A percentile compares a stretch with the other conserved stretches of the same genome.
phyloP scores from a whole-genome alignment of 768 basidiomycete genomes.

The Chalciporus piperatus region DNA sequence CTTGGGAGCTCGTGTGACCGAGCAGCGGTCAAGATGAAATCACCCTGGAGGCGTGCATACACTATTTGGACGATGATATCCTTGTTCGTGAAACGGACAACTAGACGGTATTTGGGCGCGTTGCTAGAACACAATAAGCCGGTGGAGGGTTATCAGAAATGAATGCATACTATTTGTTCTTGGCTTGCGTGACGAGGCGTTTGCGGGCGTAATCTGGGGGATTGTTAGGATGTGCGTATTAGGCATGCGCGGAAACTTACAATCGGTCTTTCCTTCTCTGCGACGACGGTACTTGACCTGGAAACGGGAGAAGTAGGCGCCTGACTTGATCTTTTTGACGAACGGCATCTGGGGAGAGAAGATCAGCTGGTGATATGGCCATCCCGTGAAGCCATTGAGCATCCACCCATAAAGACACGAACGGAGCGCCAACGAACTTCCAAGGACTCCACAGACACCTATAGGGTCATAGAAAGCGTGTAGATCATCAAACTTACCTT shows the following conservation, averaged over 20 bases:
- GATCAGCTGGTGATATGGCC: slow-evolving; percentile 19
- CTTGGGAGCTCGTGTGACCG: slow-evolving; percentile 88
- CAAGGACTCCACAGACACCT: neutral
- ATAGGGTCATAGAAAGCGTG: neutral
- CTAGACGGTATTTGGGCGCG: slow-evolving; percentile 96
- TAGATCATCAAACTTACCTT: slow-evolving; percentile 35
- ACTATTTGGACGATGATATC: slow-evolving; percentile 93
- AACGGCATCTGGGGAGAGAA: slow-evolving; percentile 72
- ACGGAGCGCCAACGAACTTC: neutral
- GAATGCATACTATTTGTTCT: slow-evolving; percentile 90
- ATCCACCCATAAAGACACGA: slow-evolving; percentile 30
- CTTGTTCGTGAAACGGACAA: slow-evolving; percentile 98
- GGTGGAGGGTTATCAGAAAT: neutral
- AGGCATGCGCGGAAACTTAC: slow-evolving; percentile 41
- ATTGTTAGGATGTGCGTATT: slow-evolving; percentile 7
- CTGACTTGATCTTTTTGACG: slow-evolving; percentile 95
- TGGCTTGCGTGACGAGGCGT: slow-evolving; percentile 94
- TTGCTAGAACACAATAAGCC: slow-evolving; percentile 50
- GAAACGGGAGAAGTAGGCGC: slow-evolving; percentile 97
- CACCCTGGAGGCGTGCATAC: slow-evolving; percentile 97
- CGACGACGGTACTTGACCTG: slow-evolving; percentile 98
- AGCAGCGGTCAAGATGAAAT: slow-evolving; percentile 88
- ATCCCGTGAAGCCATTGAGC: slow-evolving; percentile 25
- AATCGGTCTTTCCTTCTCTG: slow-evolving; percentile 99
- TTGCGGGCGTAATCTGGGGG: slow-evolving; percentile 91